Evolutionary conservation across 495 filamentous ascomycete species (phyloP).

Genomic region (Daldinia childiae): DNA sequence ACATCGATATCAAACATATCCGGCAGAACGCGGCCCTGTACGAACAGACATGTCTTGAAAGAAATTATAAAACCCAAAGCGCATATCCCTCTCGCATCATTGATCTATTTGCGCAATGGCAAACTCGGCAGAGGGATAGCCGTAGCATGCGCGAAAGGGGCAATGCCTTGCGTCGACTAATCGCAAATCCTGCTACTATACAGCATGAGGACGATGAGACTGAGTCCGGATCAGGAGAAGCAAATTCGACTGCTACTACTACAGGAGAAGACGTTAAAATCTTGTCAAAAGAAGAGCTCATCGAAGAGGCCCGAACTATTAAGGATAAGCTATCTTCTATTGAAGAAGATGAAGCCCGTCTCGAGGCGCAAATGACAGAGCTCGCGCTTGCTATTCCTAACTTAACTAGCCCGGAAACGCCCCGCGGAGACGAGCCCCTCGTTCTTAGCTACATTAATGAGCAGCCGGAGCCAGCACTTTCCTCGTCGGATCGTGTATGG

Average conservation of each 20-base stretch:
- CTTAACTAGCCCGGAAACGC: constrained; percentile 78
- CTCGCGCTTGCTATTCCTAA: constrained; percentile 88
- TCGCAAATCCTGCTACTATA: constrained; percentile 56
- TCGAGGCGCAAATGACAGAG: constrained; percentile 72
- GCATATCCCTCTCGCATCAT: constrained; percentile 74
- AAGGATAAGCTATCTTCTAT: constrained; percentile 72
- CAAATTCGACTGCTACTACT: background rate
- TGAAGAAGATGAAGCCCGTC: constrained; percentile 64
- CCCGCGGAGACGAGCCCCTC: constrained; percentile 67
- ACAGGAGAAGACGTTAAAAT: constrained; percentile 26
- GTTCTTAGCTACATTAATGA: constrained; percentile 77
- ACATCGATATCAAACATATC: constrained; percentile 87
- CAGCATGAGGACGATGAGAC: constrained; percentile 50
- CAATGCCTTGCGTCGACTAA: constrained; percentile 62
- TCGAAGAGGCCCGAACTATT: constrained; percentile 72
- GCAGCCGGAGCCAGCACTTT: constrained; percentile 64
- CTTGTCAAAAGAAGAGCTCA: constrained; percentile 57
- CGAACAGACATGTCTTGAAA: constrained; percentile 79
- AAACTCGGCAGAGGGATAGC: constrained; percentile 62
- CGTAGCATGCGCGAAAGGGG: constrained; percentile 65
- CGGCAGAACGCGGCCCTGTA: constrained; percentile 81
- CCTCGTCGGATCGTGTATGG: constrained; percentile 61
- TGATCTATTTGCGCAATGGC: constrained; percentile 72
- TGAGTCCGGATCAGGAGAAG: constrained; percentile 11
- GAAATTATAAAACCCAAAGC: constrained; percentile 80